Percentiles rank a stretch among this genome's conserved stretches.
phyloP scores from a whole-genome alignment of 768 basidiomycete genomes.

The Lactarius akahatsu region DNA sequence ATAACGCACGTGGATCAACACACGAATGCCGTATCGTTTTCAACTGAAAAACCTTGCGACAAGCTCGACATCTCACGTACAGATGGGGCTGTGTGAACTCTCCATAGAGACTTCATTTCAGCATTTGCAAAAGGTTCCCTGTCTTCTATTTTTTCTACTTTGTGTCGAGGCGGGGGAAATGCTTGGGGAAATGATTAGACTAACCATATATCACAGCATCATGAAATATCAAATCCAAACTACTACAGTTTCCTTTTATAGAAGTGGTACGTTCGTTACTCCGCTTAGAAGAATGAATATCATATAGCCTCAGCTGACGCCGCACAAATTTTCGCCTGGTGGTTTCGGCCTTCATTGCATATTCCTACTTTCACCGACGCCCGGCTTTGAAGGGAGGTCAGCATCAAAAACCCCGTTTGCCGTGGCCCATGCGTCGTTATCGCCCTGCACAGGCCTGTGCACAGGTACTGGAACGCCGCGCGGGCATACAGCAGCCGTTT shows the following conservation, averaged over 20 bases:
- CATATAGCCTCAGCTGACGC: neutral
- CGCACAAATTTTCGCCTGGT: neutral
- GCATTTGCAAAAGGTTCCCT: slow-evolving; percentile 13
- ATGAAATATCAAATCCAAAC: neutral
- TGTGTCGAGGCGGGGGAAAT: slow-evolving; percentile 9
- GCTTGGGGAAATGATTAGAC: slow-evolving; percentile 14
- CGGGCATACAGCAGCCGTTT: slow-evolving; percentile 3
- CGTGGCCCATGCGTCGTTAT: slow-evolving; percentile 19
- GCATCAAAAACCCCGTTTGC: slow-evolving; percentile 14
- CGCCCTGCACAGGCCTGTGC: slow-evolving; percentile 7
- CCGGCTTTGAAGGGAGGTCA: neutral
- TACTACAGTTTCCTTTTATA: slow-evolving; percentile 23
- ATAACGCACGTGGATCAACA: slow-evolving; percentile 25
- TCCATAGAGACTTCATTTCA: slow-evolving; percentile 13
- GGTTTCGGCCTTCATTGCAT: slow-evolving; percentile 1
- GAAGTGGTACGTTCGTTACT: neutral
- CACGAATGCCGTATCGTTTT: slow-evolving; percentile 19
- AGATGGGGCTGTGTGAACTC: slow-evolving; percentile 24
- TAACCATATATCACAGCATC: slow-evolving; percentile 5
- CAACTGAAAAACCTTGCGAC: neutral
- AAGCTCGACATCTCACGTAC: slow-evolving; percentile 6
- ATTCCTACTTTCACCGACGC: slow-evolving; percentile 1
- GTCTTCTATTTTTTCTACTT: slow-evolving; percentile 6
- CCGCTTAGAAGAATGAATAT: neutral
- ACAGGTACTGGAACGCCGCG: neutral